These are phyloP conservation scores for Hypoxylon sp. DNA, from an alignment of 2,329 filamentous ascomycete genomes.

Conservation along the genomic window DNA sequence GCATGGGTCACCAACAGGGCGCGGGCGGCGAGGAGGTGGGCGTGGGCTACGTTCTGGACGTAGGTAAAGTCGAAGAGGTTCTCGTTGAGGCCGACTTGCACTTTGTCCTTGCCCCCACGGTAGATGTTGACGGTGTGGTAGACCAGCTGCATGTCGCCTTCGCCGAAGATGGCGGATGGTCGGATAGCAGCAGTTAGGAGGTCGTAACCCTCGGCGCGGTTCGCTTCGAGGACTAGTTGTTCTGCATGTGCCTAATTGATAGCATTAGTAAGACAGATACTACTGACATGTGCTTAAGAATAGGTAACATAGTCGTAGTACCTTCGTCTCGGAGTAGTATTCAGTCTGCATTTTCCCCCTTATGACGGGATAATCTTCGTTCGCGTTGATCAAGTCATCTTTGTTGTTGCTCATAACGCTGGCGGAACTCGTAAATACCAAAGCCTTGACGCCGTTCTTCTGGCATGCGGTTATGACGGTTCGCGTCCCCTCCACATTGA, in stretches of 20 bases:
- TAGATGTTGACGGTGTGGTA: conserved; percentile 78
- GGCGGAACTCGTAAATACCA: conserved; percentile 91
- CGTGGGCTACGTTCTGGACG: conserved; percentile 73
- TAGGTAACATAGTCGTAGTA: conserved; percentile 49
- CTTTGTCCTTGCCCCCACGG: conserved; percentile 71
- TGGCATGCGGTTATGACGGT: conserved; percentile 79
- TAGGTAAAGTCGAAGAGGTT: conserved; percentile 73
- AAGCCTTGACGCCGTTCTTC: conserved; percentile 74
- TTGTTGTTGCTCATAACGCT: conserved; percentile 86
- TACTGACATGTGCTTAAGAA: neutral
- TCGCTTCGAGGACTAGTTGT: conserved; percentile 78
- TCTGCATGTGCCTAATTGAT: conserved; percentile 74
- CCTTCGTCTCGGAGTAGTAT: conserved; percentile 93
- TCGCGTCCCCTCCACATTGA: conserved; percentile 88
- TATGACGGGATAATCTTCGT: conserved; percentile 83
- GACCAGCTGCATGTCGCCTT: conserved; percentile 82
- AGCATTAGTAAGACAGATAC: conserved; percentile 21
- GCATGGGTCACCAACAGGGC: conserved; percentile 72
- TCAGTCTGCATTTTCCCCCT: conserved; percentile 74
- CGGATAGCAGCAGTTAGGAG: conserved; percentile 84
- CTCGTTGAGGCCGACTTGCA: conserved; percentile 79
- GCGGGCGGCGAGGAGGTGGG: conserved; percentile 81
- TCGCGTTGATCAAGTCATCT: conserved; percentile 81
- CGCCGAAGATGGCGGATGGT: conserved; percentile 89
- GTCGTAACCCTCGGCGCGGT: conserved; percentile 63